A percentile compares a stretch with the other conserved stretches of the same genome.
Conservation (phyloP, 2,329 filamentous ascomycete genomes). For the Huntiella omanensis region DNA sequence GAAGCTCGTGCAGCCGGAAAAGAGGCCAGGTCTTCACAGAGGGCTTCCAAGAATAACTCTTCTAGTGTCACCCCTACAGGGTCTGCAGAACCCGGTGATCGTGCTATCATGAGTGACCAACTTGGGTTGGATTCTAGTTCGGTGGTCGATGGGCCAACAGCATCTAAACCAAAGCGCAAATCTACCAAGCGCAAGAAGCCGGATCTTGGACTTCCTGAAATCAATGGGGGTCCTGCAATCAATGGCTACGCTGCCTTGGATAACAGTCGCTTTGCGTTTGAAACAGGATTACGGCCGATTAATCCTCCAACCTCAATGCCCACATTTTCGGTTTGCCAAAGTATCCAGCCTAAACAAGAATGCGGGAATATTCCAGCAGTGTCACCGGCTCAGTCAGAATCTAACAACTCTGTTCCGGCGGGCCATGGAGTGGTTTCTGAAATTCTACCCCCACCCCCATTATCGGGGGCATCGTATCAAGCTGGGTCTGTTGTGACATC, state of each 20-base stretch:
- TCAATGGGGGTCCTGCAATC: no score
- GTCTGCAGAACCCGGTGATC: background rate
- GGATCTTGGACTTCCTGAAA: background rate
- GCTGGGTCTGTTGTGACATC: no score
- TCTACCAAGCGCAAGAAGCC: constrained; percentile 4
- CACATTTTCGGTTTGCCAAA: background rate
- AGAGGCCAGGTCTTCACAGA: background rate
- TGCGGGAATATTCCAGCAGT: no score
- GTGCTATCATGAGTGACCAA: no score
- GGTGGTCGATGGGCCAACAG: background rate
- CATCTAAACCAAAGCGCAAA: constrained; percentile 4
- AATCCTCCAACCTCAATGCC: background rate
- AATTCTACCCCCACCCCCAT: no score
- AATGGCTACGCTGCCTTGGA: background rate
- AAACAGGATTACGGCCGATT: background rate
- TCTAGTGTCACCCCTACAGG: background rate
- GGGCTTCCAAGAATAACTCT: background rate
- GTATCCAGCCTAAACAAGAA: no score
- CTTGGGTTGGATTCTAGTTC: no score
- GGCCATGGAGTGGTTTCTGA: no score
- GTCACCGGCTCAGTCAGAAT: no score
- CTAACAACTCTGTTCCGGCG: no score
- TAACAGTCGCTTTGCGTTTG: background rate
- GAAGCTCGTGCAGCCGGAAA: background rate
- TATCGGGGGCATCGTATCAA: no score